Conservation (phyloP, 2,329 filamentous ascomycete genomes). For the Ophiostoma quercus region DNA sequence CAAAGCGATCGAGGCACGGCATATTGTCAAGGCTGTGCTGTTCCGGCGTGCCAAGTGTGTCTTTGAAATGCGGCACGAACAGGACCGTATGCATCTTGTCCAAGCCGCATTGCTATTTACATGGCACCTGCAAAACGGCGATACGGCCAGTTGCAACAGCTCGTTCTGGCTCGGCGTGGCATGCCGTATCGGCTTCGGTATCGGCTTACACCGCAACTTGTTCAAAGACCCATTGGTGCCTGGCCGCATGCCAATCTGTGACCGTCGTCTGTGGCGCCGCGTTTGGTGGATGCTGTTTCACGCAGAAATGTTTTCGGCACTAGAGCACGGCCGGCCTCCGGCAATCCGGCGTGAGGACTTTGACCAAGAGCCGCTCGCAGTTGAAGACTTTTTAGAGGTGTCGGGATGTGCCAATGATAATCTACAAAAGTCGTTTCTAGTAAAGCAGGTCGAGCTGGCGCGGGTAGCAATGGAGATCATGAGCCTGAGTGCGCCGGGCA, state of each 20-base stretch:
- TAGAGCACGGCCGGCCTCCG: conserved; percentile 47
- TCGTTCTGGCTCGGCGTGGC: conserved; percentile 22
- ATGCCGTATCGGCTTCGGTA: conserved; percentile 19
- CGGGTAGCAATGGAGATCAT: conserved; percentile 18
- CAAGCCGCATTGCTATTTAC: conserved; percentile 22
- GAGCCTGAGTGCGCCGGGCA: conserved; percentile 12
- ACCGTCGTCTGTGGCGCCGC: conserved; percentile 28
- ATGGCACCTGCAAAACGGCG: conserved; percentile 23
- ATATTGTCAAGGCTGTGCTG: conserved; percentile 21
- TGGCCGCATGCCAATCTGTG: conserved; percentile 21
- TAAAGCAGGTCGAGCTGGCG: conserved; percentile 18
- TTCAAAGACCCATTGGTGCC: conserved; percentile 23
- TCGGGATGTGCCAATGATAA: conserved; percentile 6
- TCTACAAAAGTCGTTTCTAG: not conserved
- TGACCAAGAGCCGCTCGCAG: conserved; percentile 43
- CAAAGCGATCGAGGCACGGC: conserved; percentile 18
- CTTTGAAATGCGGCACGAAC: conserved; percentile 24
- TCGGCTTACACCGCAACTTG: conserved; percentile 22
- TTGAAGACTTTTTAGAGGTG: conserved; percentile 38
- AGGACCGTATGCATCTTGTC: conserved; percentile 21
- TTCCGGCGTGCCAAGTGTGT: conserved; percentile 21
- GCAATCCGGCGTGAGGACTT: conserved; percentile 49
- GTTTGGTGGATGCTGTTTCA: conserved; percentile 42
- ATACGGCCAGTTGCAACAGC: conserved; percentile 21
- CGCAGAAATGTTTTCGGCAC: conserved; percentile 37